Evolutionary conservation across 2,329 filamentous ascomycete genomes (phyloP).

Genomic region (Claviceps sp.): DNA sequence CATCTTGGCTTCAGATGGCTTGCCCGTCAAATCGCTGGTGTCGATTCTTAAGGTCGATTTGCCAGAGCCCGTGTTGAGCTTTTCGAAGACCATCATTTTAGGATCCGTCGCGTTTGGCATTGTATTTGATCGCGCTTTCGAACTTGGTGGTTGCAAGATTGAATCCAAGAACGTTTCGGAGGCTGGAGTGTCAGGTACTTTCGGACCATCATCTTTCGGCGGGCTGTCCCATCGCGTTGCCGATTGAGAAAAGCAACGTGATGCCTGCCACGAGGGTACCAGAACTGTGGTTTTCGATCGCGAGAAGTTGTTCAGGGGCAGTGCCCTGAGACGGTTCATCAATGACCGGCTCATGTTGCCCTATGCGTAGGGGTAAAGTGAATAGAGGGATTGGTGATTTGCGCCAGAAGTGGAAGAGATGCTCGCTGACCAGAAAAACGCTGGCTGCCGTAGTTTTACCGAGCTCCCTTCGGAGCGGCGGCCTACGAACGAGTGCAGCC

Average conservation of each 20-base stretch:
- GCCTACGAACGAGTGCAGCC: no score
- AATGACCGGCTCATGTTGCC: conserved; percentile 31
- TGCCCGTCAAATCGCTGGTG: conserved; percentile 18
- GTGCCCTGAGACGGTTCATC: conserved; percentile 29
- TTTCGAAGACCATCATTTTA: conserved; percentile 26
- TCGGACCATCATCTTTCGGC: conserved; percentile 10
- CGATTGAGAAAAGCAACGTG: conserved; percentile 28
- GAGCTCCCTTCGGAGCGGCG: conserved; percentile 12
- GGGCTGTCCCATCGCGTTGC: conserved; percentile 16
- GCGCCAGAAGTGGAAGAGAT: no score
- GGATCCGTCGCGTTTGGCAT: conserved; percentile 20
- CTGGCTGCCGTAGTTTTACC: conserved; percentile 21
- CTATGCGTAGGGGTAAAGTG: conserved; percentile 5
- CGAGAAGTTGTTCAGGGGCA: conserved; percentile 18
- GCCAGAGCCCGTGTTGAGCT: conserved; percentile 14
- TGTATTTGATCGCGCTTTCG: conserved; percentile 8
- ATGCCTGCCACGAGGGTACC: conserved; percentile 11
- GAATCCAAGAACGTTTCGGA: conserved; percentile 18
- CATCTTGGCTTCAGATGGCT: conserved; percentile 16
- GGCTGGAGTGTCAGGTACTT: conserved; percentile 8
- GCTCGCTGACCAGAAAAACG: conserved; percentile 5
- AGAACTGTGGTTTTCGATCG: conserved; percentile 10
- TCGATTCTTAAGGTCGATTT: conserved; percentile 18
- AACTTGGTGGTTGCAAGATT: conserved; percentile 20
- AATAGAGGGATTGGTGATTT: not conserved